These are phyloP conservation scores for Croton laevigatus DNA, from an alignment of 441 rosid species.

Conservation along the genomic window DNA sequence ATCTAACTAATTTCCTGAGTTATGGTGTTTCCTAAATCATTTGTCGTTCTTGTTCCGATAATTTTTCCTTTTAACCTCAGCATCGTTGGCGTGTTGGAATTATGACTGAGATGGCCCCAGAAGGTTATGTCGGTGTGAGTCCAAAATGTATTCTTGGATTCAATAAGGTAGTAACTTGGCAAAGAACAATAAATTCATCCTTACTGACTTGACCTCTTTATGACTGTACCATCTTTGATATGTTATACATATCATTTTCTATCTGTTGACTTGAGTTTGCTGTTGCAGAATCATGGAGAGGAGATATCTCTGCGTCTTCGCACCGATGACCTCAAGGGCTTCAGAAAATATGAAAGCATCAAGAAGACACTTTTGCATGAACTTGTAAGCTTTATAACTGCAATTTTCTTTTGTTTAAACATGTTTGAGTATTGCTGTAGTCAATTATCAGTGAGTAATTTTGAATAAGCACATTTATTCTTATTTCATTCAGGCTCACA, in stretches of 20 bases:
- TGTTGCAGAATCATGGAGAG: constrained; percentile 83
- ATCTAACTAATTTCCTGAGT: constrained; percentile 4
- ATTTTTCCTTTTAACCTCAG: constrained; percentile 30
- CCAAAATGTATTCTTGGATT: constrained; percentile 86
- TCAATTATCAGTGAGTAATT: constrained; percentile 8
- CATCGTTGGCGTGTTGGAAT: constrained; percentile 84
- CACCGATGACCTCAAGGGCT: constrained; percentile 93
- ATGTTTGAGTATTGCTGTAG: background rate
- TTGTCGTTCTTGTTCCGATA: constrained; percentile 8
- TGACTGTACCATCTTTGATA: background rate
- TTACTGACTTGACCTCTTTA: background rate
- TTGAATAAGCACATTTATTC: constrained; percentile 15
- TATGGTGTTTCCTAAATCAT: constrained; percentile 12
- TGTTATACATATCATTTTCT: background rate
- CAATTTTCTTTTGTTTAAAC: constrained; percentile 2
- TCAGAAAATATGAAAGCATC: constrained; percentile 89
- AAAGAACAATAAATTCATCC: constrained; percentile 9
- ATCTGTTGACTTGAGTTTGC: constrained; percentile 22
- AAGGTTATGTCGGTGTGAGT: constrained; percentile 93
- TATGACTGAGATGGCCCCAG: constrained; percentile 97
- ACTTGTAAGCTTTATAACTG: constrained; percentile 53
- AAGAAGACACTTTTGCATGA: constrained; percentile 93
- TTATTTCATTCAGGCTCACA: constrained; percentile 74
- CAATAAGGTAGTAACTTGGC: constrained; percentile 61
- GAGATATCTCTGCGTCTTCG: constrained; percentile 96